Evolutionary conservation across 495 filamentous ascomycete genomes (phyloP), one percentile per base, ranked within the genome.

Genomic region (Hypoxylon fragiforme): DNA sequence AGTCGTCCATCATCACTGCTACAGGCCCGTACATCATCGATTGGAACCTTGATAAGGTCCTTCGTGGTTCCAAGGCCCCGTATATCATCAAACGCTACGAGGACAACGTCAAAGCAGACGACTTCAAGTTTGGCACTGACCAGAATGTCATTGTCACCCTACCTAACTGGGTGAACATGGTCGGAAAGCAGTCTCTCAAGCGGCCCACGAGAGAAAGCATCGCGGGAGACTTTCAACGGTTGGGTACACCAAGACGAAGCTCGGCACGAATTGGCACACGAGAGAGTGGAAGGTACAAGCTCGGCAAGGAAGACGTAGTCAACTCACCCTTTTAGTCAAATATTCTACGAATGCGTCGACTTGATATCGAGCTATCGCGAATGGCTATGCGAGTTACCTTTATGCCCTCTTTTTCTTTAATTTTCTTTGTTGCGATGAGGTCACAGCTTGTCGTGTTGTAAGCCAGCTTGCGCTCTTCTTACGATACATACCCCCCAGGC

Each of bases 121-220:
- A 98, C 68, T 98, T 98, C 85, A 89, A 91, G 58, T 98, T 92
- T 62, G 92, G 92, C 22, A 89, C 85, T 9, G 94, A 98, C 67
- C 95, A 96, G 81, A 96, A 96, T 61, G 89, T 98, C 55, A 96
- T 98, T 65, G 92, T 98, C 15, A 94, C 94, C 1, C 74, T 97
- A 54, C 91, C 95, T 3, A 95, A 98, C 67, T 92, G 96, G 72
- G 92, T 98, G 56, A 92, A 97, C 70, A 97, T 97, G 92, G 89
- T 97, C 18, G 86, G 84, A 35, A 90, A 90, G 71, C 79, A 85
- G 55, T 84, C 81, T 57, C 83, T 98, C 67, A 89, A 88, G 81
- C 86, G 82, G 71, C 90, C 92, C 1, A 96, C 95, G 3, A 77
- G 94, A 30, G 91, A 98, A 79, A 96, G 90, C 64, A 97, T 98